Evolutionary conservation across 2,329 filamentous ascomycete species (phyloP), one percentile per base, ranked within the genome.

Genomic region (Harringtonia lauricola): DNA sequence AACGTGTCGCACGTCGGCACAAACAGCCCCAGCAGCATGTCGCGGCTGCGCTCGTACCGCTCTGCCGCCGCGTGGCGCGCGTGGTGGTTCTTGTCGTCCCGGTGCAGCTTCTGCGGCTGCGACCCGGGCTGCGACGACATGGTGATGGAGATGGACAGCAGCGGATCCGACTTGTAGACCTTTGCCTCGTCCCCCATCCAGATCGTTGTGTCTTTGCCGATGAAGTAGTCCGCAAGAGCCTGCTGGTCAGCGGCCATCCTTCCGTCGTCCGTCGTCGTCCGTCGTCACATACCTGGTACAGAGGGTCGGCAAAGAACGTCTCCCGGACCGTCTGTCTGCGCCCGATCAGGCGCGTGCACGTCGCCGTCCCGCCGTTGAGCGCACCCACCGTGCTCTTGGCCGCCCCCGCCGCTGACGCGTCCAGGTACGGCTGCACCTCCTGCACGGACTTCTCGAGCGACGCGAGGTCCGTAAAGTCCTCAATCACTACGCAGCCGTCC

Each of bases 61-160:
- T 17, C 24, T 6, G 42, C 37, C 13, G 42, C 9, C 2, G 22
- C 7, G 33, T 44, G 42, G 2, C 37, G 36, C 8, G 42, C 42
- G 17, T 44, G 37, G 37, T 44, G 42, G 33, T 44, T 44, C 42
- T 44, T 44, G 42, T 44, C 42, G 42, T 44, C 42, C 30, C 42
- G 42, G 33, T 44, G 42, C 3, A 44, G 37, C 29, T 18, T 8
- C 31, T 44, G 42, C 9, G 42, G 21, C n/a, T 24, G 5, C 5
- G 42, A 18, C 7, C 42, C 42, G 19, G 37, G 37, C 36, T 35
- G 42, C 36, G 36, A 39, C n/a, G 36, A 39, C 42, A 44, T 44
- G 21, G 42, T 31, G 22, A 44, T 44, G 31, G 42, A 36, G n/a
- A 44, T 44, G 21, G 42, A 44, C 42, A 44, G 37, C 37, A 44